These are phyloP conservation scores for Coemansia sp. DNA, from an alignment of 192 early-diverging fungal species.

Conservation along the genomic window DNA sequence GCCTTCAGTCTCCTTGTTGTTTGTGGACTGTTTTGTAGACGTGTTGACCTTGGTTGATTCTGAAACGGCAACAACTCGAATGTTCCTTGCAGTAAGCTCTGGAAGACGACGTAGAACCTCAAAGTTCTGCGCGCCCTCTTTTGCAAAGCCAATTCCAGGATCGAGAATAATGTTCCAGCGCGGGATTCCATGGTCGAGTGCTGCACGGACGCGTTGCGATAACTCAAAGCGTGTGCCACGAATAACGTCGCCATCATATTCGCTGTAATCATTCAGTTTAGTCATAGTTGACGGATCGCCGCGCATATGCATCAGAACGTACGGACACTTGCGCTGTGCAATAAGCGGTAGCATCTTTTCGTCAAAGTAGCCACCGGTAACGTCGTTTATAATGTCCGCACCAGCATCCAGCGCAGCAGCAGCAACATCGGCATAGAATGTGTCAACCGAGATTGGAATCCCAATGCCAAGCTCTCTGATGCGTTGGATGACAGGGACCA, in stretches of 20 bases:
- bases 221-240: constrained; percentile 69
- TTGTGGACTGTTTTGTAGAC: neutral
- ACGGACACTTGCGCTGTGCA: constrained; percentile 75
- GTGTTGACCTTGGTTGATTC: constrained; percentile 10
- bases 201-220: constrained; percentile 61
- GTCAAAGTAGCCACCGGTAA: constrained; percentile 83
- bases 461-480: constrained; percentile 62
- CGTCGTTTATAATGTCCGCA: constrained; percentile 93
- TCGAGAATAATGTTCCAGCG: constrained; percentile 98
- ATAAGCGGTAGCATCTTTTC: constrained; percentile 74
- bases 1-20: constrained; percentile 5
- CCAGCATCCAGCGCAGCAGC: constrained; percentile 84
- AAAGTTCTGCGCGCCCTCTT: constrained; percentile 82
- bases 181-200: constrained; percentile 76
- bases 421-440: constrained; percentile 83
- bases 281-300: constrained; percentile 88
- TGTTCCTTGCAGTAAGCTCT: constrained; percentile 47
- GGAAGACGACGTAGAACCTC: constrained; percentile 74
- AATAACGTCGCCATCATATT: constrained; percentile 67
- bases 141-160: constrained; percentile 97
- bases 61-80: constrained; percentile 13
- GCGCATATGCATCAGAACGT: constrained; percentile 98
- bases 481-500: constrained; percentile 82
- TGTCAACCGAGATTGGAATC: constrained; percentile 89
- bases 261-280: constrained; percentile 66